Evolutionary conservation across 352 stramenopile species (phyloP), one percentile per base, ranked within the genome.

Genomic region (Hyaloperonospora brassicae): DNA sequence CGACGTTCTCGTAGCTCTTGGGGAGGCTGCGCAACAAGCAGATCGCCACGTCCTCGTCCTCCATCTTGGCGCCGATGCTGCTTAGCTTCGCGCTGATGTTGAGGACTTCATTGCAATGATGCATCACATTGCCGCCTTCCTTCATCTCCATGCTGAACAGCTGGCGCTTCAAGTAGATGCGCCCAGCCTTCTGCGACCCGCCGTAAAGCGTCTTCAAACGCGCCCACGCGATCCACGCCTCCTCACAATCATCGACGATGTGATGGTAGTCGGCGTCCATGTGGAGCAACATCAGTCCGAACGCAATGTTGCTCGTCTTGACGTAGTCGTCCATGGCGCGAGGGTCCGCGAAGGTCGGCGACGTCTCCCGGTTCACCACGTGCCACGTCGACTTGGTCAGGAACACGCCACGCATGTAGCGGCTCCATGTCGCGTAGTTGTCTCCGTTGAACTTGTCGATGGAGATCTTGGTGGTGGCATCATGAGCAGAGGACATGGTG

Each of bases 241-340:
- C 43, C 27, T 65, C 51, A 23, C 52, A 62, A 27, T 70, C 43
- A 25, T 57, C 52, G 24, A 66, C 44, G 22, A 65, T 47, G 31
- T 57, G 55, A 44, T 65, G 56, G 24, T 67, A 61, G 40, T 64
- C 36, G 0, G 54, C 53, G 1, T 64, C 51, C 14, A 70, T 63
- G 17, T 70, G 55, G 0, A 70, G 50, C 13, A 70, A 40, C 58
- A 64, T 64, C 43, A 70, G 12, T 5, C 63, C 50, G 24, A 67
- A 61, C 21, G 58, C 58, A 13, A 64, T 34, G 46, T 64, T 66
- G 50, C 40, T 66, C 10, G 59, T 47, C 50, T 59, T 55, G 44
- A 60, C 53, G 25, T 62, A 67, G 13, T 64, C 54, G 6, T 62
- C 47, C 54, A 54, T 59, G 27, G 40, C 21, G 4, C 17, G 40